Conservation (phyloP, 1,139 yeast species). For the Lizanozyma gosingica region DNA sequence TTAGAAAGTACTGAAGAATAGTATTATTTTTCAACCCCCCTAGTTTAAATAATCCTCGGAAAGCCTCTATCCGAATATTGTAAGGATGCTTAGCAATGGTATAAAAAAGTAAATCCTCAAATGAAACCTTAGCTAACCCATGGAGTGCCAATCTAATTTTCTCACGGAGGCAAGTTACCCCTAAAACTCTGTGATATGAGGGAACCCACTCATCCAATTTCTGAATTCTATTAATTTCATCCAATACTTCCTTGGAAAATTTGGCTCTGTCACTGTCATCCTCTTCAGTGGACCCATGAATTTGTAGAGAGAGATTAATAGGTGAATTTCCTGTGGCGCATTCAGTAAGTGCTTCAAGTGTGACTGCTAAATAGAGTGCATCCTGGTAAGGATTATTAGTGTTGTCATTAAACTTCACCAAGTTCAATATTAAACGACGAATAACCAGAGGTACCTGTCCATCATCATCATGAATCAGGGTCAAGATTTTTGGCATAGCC, state of each 20-base stretch:
- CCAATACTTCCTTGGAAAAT: conserved; percentile 20
- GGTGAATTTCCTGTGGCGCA: not conserved
- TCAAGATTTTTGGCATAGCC: conserved; percentile 55
- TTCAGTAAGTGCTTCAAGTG: conserved; percentile 48
- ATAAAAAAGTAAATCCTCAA: conserved; percentile 40
- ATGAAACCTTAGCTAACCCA: conserved; percentile 45
- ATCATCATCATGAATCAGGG: conserved; percentile 49
- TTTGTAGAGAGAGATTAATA: not conserved
- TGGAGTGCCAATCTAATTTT: conserved; percentile 52
- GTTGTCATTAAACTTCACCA: conserved; percentile 81
- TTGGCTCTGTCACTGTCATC: conserved; percentile 7
- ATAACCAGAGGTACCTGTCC: conserved; percentile 65
- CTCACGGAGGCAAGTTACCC: conserved; percentile 48
- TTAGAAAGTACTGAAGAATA: conserved; percentile 54
- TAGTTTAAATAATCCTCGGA: conserved; percentile 55
- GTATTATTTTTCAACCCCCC: conserved; percentile 69
- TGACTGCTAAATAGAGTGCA: conserved; percentile 50
- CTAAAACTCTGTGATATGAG: conserved; percentile 52
- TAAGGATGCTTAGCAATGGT: conserved; percentile 42
- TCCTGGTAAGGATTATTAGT: conserved; percentile 73
- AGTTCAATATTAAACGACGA: conserved; percentile 54
- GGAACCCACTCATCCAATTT: conserved; percentile 87
- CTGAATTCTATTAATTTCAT: conserved; percentile 60
- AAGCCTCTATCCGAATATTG: conserved; percentile 60
- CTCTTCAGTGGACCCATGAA: conserved; percentile 2